Base-by-base conservation (phyloP, 148 eudicot genomes). In the Heliamphora exappendiculata region DNA sequence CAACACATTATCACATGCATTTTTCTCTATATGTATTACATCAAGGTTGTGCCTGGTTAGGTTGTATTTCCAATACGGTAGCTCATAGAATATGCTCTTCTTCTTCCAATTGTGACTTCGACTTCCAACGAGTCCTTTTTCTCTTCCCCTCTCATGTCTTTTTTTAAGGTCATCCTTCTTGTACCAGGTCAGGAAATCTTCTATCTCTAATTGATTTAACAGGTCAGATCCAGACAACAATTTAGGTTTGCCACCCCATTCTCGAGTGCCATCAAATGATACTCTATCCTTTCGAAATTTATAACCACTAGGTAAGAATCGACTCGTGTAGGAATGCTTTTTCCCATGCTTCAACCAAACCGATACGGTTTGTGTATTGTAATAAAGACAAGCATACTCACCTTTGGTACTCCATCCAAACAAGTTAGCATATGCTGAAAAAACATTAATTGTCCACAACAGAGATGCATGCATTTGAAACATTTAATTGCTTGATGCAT, bases 1-100 rank as follows among this genome's bases (percentile, higher is more conserved):
- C 16, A 72, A 8, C 0, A 76, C 13, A 70, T 44, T 83, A 0
- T 76, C 80, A 41, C 73, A 51, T 7, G 74, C 76, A 39, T 82
- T 82, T 14, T 82, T 82, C 36, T 78, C 76, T 24, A 75, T 70
- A 64, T 81, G 79, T 80, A 84, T 81, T 0, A 81, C 70, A 80
- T 73, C 74, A 9, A 80, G 47, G 78, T 74, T 77, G 19, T 75
- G 80, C n/a, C 60, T 34, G 8, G 71, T 20, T 54, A 53, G 37
- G 33, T 71, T 76, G 51, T 44, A 8, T 22, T 72, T 45, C 77
- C 76, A 81, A 57, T 81, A 81, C 14, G 67, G 51, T 0, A 81
- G 19, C 3, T 81, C 60, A 47, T 76, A 76, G 31, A 72, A 76
- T 0, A 60, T 67, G 20, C 77, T 72, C 53, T 20, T 76, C 12